Percentiles rank a stretch among this genome's conserved stretches.
Evolutionary conservation across 1,284 basidiomycete species (phyloP).

Genomic region (Tranzscheliella williamsii): DNA sequence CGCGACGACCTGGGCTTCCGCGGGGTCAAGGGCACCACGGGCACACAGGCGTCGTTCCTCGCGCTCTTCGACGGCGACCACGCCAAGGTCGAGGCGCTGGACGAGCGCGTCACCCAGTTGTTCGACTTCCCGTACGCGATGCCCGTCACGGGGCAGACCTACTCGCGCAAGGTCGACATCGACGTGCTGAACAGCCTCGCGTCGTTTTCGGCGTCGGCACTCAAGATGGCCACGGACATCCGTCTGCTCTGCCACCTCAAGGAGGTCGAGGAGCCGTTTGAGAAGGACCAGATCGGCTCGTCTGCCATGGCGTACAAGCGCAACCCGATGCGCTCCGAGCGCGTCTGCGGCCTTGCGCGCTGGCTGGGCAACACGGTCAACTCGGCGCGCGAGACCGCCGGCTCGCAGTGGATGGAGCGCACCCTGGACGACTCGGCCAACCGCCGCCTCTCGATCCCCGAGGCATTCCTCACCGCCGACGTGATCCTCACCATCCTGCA

Average conservation of each 20-base stretch:
- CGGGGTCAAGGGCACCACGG: conserved; percentile 98
- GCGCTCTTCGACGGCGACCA: conserved; percentile 87
- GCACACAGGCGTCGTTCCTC: conserved; percentile 95
- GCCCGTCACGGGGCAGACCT: conserved; percentile 97
- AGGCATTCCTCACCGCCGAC: conserved; percentile 95
- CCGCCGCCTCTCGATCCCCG: conserved; percentile 90
- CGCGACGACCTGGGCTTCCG: conserved; percentile 94
- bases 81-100: conserved; percentile 85
- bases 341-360: conserved; percentile 92
- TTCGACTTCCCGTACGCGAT: conserved; percentile 92
- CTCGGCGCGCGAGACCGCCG: conserved; percentile 63
- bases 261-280: conserved; percentile 98
- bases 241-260: conserved; percentile 66
- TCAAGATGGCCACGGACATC: conserved; percentile 97
- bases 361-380: conserved; percentile 66
- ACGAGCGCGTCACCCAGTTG: conserved; percentile 74
- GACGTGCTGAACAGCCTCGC: conserved; percentile 89
- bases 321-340: conserved; percentile 98
- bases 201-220: conserved; percentile 89
- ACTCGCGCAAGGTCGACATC: conserved; percentile 95
- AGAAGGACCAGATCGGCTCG: conserved; percentile 94
- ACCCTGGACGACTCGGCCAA: conserved; percentile 73
- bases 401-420: conserved; percentile 60
- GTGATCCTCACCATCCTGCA: conserved; percentile 93
- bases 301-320: conserved; percentile 99